phyloP scores from a whole-genome alignment of 805 yeast species.

The Saccharomyces eubayanus region DNA sequence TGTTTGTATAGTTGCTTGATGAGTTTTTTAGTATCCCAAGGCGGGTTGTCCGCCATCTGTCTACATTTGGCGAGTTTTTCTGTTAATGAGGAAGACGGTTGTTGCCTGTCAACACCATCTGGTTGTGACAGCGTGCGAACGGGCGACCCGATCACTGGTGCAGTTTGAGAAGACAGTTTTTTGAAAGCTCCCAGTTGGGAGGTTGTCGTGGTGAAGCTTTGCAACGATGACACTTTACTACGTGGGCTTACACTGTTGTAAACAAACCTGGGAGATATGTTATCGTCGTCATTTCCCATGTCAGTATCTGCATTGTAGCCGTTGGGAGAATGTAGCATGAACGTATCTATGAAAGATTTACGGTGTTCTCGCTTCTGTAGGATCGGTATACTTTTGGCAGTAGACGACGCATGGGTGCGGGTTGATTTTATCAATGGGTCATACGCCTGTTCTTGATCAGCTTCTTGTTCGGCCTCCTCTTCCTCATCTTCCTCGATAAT shows the following conservation, averaged over 20 bases:
- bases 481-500: conserved; percentile 15
- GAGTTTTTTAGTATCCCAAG: conserved; percentile 28
- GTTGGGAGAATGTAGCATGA: conserved; percentile 12
- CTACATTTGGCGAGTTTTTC: background rate
- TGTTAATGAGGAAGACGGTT: background rate
- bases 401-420: background rate
- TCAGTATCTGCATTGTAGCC: conserved; percentile 15
- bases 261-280: conserved; percentile 5
- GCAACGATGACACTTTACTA: conserved; percentile 15
- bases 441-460: background rate
- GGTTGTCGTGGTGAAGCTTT: conserved; percentile 5
- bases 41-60: conserved; percentile 10
- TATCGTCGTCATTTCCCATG: conserved; percentile 9
- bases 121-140: background rate
- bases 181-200: conserved; percentile 8
- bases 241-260: conserved; percentile 13
- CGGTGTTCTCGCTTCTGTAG: conserved; percentile 15
- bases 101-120: background rate
- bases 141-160: conserved; percentile 3
- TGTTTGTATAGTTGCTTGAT: conserved; percentile 25
- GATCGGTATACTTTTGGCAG: conserved; percentile 17
- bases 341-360: conserved; percentile 28
- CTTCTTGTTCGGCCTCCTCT: conserved; percentile 8
- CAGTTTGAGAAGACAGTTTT: conserved; percentile 4
- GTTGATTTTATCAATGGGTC: background rate